A percentile compares a stretch with the other conserved stretches of the same genome.
phyloP scores from a whole-genome alignment of 495 filamentous ascomycete genomes.

The Lasiosphaeris hirsuta region DNA sequence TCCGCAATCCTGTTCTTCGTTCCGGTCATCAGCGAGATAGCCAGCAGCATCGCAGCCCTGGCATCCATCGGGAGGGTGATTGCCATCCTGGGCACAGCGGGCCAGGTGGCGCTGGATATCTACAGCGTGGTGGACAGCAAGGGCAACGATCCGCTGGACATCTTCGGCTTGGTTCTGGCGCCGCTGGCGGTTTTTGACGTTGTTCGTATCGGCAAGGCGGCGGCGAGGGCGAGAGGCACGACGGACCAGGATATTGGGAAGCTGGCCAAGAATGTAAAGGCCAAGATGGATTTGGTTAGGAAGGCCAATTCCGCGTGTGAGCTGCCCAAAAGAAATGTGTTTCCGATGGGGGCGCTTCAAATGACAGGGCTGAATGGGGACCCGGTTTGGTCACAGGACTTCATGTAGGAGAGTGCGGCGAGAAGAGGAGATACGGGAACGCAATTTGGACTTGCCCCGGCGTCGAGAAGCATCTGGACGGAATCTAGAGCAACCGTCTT shows the following conservation, averaged over 20 bases:
- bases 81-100: conserved; percentile 3
- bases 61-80: conserved; percentile 4
- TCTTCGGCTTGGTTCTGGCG: conserved; percentile 8
- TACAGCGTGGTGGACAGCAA: conserved; percentile 7
- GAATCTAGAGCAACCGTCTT: not conserved
- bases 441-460: not conserved
- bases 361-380: conserved; percentile 4
- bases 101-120: conserved; percentile 8
- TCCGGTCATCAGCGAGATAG: conserved; percentile 18
- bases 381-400: not conserved
- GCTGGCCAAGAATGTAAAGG: conserved; percentile 95
- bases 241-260: conserved; percentile 29
- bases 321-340: conserved; percentile 76
- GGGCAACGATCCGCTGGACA: conserved; percentile 8
- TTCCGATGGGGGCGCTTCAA: not conserved
- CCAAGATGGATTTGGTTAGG: conserved; percentile 77
- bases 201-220: conserved; percentile 3
- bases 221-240: not conserved
- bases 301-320: conserved; percentile 88
- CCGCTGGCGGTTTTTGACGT: conserved; percentile 6
- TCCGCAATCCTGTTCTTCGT: conserved; percentile 20
- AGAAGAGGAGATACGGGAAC: not conserved
- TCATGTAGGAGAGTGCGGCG: not conserved
- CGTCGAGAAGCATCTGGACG: not conserved
- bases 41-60: not conserved